phyloP scores from a whole-genome alignment of 495 filamentous ascomycete genomes.

The Platismatia glauca region DNA sequence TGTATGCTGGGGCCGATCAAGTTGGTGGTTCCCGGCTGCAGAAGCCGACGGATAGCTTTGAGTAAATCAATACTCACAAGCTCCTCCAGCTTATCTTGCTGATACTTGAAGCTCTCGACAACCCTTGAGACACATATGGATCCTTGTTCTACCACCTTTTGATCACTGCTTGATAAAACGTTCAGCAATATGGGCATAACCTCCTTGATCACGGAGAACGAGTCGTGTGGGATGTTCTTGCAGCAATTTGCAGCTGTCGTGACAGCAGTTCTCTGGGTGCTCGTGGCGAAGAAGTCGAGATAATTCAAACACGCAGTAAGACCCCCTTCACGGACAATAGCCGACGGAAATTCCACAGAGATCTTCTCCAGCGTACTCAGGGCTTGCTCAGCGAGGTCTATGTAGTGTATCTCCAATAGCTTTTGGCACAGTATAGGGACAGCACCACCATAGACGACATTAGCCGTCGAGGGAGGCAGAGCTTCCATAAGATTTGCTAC shows the following conservation, averaged over 20 bases:
- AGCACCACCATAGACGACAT: slow-evolving; percentile 92
- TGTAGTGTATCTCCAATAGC: slow-evolving; percentile 86
- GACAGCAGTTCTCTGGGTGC: slow-evolving; percentile 91
- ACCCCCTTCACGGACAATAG: slow-evolving; percentile 93
- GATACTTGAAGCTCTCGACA: slow-evolving; percentile 88
- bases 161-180: slow-evolving; percentile 84
- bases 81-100: slow-evolving; percentile 80
- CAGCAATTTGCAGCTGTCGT: slow-evolving; percentile 98
- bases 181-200: slow-evolving; percentile 92
- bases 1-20: slow-evolving; percentile 92
- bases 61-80: slow-evolving; percentile 81
- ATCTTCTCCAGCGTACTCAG: slow-evolving; percentile 96
- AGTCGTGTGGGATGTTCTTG: slow-evolving; percentile 88
- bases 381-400: slow-evolving; percentile 95
- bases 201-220: slow-evolving; percentile 76
- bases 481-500: slow-evolving; percentile 98
- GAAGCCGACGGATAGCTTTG: slow-evolving; percentile 75
- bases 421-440: slow-evolving; percentile 92
- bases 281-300: slow-evolving; percentile 95
- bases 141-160: slow-evolving; percentile 93
- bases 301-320: slow-evolving; percentile 88
- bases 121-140: slow-evolving; percentile 95
- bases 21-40: slow-evolving; percentile 92
- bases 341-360: slow-evolving; percentile 89
- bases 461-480: slow-evolving; percentile 80